Percentiles rank a stretch among this genome's conserved stretches.
These are phyloP conservation scores for Fusarium sp. DNA, from an alignment of 2,329 filamentous ascomycete genomes.

Conservation along the genomic window DNA sequence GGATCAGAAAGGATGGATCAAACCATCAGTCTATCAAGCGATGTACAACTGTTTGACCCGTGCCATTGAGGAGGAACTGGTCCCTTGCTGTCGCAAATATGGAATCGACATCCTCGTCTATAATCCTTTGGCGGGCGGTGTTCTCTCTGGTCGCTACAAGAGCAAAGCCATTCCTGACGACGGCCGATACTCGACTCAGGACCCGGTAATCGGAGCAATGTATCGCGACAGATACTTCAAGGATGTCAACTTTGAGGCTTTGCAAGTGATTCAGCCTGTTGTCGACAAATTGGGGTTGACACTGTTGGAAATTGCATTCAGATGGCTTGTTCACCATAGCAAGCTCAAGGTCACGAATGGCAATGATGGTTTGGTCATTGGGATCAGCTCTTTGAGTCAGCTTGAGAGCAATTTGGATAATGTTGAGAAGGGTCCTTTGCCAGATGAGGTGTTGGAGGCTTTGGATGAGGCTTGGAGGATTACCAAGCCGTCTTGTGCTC, in stretches of 20 bases:
- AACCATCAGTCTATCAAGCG: constrained; percentile 78
- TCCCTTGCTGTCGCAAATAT: constrained; percentile 67
- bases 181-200: constrained; percentile 41
- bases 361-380: constrained; percentile 63
- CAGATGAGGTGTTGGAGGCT: constrained; percentile 75
- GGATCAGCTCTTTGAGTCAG: constrained; percentile 62
- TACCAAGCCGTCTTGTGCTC: neutral
- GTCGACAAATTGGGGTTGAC: constrained; percentile 73
- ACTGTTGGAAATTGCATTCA: constrained; percentile 74
- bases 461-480: constrained; percentile 28
- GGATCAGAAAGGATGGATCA: constrained; percentile 72
- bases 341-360: constrained; percentile 58
- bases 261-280: constrained; percentile 72
- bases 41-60: constrained; percentile 69
- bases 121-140: constrained; percentile 78
- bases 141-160: constrained; percentile 72
- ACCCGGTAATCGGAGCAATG: constrained; percentile 1
- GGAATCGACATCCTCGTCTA: constrained; percentile 77
- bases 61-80: constrained; percentile 55
- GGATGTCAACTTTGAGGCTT: constrained; percentile 66
- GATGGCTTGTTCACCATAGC: constrained; percentile 77
- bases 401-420: constrained; percentile 62
- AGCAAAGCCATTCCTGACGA: constrained; percentile 45
- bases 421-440: constrained; percentile 73
- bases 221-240: constrained; percentile 67